Percentiles rank a stretch among this genome's conserved stretches.
Conservation (phyloP, 2,329 filamentous ascomycete species). For the Talaromyces albobiverticillius region DNA sequence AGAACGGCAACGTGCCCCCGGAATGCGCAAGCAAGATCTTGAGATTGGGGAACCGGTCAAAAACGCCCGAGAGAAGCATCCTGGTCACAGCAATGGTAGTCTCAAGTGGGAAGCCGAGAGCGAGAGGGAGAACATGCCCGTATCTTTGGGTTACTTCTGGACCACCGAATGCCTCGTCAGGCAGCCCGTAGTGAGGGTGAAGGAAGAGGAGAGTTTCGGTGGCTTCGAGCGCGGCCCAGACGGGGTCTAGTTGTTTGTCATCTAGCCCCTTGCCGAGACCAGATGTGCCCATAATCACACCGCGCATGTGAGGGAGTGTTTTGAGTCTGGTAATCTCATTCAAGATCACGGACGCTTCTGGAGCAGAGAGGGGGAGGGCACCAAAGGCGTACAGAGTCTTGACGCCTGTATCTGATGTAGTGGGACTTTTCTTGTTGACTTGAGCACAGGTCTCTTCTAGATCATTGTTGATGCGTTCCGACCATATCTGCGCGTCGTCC, state of each 20-base stretch:
- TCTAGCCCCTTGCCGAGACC: conserved; percentile 79
- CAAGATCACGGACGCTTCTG: conserved; percentile 57
- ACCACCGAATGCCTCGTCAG: conserved; percentile 76
- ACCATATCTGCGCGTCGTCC: conserved; percentile 61
- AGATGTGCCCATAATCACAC: conserved; percentile 84
- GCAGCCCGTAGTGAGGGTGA: conserved; percentile 89
- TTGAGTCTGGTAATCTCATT: conserved; percentile 62
- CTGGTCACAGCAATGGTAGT: conserved; percentile 86
- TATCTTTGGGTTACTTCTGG: conserved; percentile 67
- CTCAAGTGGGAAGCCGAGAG: conserved; percentile 85
- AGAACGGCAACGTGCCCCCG: conserved; percentile 82
- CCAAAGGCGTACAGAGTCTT: conserved; percentile 79
- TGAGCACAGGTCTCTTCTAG: conserved; percentile 68
- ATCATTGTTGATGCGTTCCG: conserved; percentile 70
- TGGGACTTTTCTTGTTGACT: conserved; percentile 24
- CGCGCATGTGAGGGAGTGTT: conserved; percentile 66
- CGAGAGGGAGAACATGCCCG: conserved; percentile 82
- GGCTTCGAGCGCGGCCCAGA: conserved; percentile 68
- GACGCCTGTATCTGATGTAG: conserved; percentile 18
- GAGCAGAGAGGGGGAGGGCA: conserved; percentile 72
- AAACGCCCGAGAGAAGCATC: conserved; percentile 84
- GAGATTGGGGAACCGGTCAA: conserved; percentile 68
- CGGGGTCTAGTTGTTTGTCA: conserved; percentile 67
- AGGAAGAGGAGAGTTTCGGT: conserved; percentile 70
- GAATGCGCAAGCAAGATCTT: conserved; percentile 81